Percentiles rank a stretch among this genome's conserved stretches.
Evolutionary conservation across 2,329 filamentous ascomycete genomes (phyloP).

Genomic region (Claviceps digitariae): DNA sequence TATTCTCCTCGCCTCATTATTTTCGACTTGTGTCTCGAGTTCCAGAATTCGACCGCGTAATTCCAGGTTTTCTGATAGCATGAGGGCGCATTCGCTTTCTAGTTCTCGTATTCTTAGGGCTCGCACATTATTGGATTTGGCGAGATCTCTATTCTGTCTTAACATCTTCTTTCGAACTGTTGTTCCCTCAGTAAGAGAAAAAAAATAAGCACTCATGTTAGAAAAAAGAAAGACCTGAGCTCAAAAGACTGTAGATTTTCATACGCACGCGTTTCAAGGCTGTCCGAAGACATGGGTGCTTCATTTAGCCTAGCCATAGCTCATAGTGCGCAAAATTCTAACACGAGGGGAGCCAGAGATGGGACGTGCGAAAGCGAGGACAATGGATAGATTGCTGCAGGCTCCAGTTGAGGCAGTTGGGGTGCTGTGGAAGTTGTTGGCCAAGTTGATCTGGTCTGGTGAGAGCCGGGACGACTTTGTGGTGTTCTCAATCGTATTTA

Average conservation of each 20-base stretch:
- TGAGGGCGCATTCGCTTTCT: slow-evolving; percentile 60
- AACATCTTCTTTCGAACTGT: slow-evolving; percentile 66
- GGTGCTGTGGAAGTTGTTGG: neutral
- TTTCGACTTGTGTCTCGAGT: slow-evolving; percentile 53
- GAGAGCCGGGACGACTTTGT: slow-evolving; percentile 7
- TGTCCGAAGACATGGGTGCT: slow-evolving; percentile 53
- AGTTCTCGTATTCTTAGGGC: slow-evolving; percentile 63
- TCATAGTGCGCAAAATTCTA: slow-evolving; percentile 20
- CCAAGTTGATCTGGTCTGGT: slow-evolving; percentile 4
- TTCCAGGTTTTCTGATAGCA: slow-evolving; percentile 67
- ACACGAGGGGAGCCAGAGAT: neutral
- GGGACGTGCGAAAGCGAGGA: neutral
- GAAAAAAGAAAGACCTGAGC: neutral
- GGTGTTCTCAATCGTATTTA: slow-evolving; percentile 21
- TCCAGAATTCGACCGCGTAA: slow-evolving; percentile 57
- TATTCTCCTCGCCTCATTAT: slow-evolving; percentile 43
- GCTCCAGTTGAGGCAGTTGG: neutral
- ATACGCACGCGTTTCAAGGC: slow-evolving; percentile 55
- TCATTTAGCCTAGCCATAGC: slow-evolving; percentile 74
- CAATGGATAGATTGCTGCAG: neutral
- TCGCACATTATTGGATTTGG: slow-evolving; percentile 64
- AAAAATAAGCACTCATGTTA: neutral
- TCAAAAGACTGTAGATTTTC: neutral
- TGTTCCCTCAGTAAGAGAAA: no score
- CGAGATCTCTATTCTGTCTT: slow-evolving; percentile 74